Conservation (phyloP, 2,329 filamentous ascomycete species). For the Pseudogymnoascus pannorum region DNA sequence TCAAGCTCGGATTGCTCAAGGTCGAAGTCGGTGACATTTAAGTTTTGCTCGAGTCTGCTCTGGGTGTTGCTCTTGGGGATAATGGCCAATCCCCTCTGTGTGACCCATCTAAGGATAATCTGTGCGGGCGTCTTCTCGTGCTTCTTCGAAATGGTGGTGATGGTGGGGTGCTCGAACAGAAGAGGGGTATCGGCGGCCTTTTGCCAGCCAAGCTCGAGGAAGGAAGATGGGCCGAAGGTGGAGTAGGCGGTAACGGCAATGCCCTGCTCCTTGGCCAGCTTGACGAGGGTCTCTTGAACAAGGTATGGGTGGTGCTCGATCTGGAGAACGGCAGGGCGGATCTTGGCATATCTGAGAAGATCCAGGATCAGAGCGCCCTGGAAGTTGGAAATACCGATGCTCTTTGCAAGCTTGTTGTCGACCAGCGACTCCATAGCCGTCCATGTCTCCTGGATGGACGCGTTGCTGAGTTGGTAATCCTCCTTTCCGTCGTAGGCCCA, state of each 20-base stretch:
- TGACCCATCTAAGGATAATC: slow-evolving; percentile 80
- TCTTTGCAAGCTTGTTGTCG: slow-evolving; percentile 57
- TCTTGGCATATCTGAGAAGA: slow-evolving; percentile 67
- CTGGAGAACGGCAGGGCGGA: slow-evolving; percentile 71
- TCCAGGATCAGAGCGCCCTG: slow-evolving; percentile 71
- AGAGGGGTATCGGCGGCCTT: slow-evolving; percentile 57
- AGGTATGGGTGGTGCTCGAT: slow-evolving; percentile 90
- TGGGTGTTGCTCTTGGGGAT: slow-evolving; percentile 70
- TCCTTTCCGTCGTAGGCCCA: slow-evolving; percentile 61
- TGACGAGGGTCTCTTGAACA: slow-evolving; percentile 63
- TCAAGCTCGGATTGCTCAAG: slow-evolving; percentile 59
- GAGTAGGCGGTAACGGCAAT: slow-evolving; percentile 78
- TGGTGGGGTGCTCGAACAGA: slow-evolving; percentile 61
- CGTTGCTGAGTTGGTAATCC: slow-evolving; percentile 57
- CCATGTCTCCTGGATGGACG: slow-evolving; percentile 76
- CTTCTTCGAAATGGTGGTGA: slow-evolving; percentile 61
- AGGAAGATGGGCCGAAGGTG: slow-evolving; percentile 72
- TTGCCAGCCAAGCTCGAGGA: slow-evolving; percentile 69
- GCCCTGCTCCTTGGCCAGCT: slow-evolving; percentile 60
- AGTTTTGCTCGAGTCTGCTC: slow-evolving; percentile 53
- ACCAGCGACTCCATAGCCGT: slow-evolving; percentile 70
- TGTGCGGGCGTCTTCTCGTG: slow-evolving; percentile 69
- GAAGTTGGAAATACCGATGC: slow-evolving; percentile 81
- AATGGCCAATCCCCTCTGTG: slow-evolving; percentile 71
- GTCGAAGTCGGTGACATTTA: slow-evolving; percentile 60